phyloP scores from a whole-genome alignment of 495 filamentous ascomycete genomes.

The Aspergillus coremiiformis region DNA sequence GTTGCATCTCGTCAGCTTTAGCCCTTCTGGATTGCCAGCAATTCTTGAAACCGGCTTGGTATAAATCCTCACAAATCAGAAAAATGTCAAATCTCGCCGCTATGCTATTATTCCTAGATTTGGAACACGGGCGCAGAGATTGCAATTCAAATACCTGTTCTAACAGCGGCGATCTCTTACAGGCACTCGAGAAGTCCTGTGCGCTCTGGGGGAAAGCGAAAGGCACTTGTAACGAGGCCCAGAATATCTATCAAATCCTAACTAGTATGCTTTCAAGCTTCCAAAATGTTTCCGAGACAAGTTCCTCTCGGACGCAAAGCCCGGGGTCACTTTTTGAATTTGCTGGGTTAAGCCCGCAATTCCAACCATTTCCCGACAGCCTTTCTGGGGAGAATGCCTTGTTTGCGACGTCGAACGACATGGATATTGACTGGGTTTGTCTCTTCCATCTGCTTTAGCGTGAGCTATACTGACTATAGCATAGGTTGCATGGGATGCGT shows the following conservation, averaged over 20 bases:
- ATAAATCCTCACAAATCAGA: conserved; percentile 1
- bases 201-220: not conserved
- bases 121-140: not conserved
- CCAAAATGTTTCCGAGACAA: too few relatives aligned
- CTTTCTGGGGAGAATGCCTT: not conserved
- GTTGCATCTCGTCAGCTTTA: conserved; percentile 5
- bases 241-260: not conserved
- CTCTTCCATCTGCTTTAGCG: not conserved
- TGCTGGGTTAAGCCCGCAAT: not conserved
- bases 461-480: not conserved
- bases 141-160: not conserved
- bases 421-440: conserved; percentile 7
- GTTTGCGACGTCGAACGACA: not conserved
- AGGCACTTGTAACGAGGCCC: not conserved
- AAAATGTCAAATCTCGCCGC: conserved; percentile 4
- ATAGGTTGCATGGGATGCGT: conserved; percentile 3
- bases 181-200: not conserved
- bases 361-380: not conserved
- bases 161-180: not conserved
- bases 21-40: not conserved
- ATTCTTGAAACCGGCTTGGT: conserved; percentile 1
- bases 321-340: not conserved
- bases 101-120: conserved; percentile 3
- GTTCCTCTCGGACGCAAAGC: not conserved
- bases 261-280: not conserved